These are phyloP conservation scores for Pythium dissotocum DNA, from an alignment of 352 stramenopile species.

Conservation along the genomic window DNA sequence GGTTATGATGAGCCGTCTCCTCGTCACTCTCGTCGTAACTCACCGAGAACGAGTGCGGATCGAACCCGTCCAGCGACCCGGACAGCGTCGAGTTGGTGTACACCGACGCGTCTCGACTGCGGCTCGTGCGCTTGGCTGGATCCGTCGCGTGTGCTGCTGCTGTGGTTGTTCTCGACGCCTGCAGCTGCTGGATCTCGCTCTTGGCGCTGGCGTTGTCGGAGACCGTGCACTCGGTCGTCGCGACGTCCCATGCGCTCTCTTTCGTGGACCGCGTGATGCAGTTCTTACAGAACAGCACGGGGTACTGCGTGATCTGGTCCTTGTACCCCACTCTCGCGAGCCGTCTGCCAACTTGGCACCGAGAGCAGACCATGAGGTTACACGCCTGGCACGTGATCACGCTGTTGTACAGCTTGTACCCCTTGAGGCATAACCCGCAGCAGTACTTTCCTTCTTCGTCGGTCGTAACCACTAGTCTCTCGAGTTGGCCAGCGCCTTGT, in stretches of 20 bases:
- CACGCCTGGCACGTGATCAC: slow-evolving; percentile 30
- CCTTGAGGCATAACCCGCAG: slow-evolving; percentile 27
- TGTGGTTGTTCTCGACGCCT: too few relatives aligned
- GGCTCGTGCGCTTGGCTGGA: too few relatives aligned
- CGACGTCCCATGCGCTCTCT: slow-evolving; percentile 20
- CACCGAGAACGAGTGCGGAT: slow-evolving; percentile 3
- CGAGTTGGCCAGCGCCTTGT: slow-evolving; percentile 15
- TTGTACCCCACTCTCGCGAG: slow-evolving; percentile 12
- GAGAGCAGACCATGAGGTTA: slow-evolving; percentile 31
- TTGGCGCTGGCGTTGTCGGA: background rate
- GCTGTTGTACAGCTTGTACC: slow-evolving; percentile 27
- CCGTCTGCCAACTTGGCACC: slow-evolving; percentile 22
- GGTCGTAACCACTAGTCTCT: slow-evolving; percentile 22
- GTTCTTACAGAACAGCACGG: slow-evolving; percentile 26
- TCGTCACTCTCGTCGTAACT: background rate
- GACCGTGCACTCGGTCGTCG: slow-evolving; percentile 11
- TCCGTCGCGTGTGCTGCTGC: too few relatives aligned
- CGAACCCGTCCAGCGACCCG: slow-evolving; percentile 19
- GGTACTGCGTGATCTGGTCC: slow-evolving; percentile 18
- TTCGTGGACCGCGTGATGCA: slow-evolving; percentile 21
- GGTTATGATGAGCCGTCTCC: background rate
- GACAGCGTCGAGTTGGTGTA: slow-evolving; percentile 16
- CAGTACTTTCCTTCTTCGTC: slow-evolving; percentile 25
- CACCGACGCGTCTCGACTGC: slow-evolving; percentile 6
- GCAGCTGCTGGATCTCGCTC: background rate